phyloP scores from a whole-genome alignment of 2,329 filamentous ascomycete genomes.

The Septoria linicola region DNA sequence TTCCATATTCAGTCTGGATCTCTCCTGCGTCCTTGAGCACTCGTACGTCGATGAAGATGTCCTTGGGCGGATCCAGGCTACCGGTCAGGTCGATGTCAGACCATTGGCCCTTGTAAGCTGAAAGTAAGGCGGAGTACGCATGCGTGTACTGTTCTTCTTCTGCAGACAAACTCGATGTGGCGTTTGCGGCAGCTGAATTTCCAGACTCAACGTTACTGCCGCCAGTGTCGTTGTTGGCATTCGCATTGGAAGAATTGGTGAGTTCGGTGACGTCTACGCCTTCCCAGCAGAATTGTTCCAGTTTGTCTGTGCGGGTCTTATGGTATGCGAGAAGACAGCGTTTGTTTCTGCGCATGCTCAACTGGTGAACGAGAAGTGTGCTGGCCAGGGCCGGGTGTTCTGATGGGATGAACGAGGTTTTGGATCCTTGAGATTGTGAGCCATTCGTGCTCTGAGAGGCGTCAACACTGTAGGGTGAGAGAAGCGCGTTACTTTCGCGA shows the following conservation, averaged over 20 bases:
- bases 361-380: constrained; percentile 85
- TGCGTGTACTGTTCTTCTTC: constrained; percentile 96
- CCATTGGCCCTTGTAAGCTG: constrained; percentile 98
- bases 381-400: constrained; percentile 81
- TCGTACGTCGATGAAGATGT: constrained; percentile 94
- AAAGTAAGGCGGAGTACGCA: constrained; percentile 85
- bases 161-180: constrained; percentile 63
- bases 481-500: constrained; percentile 74
- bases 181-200: neutral
- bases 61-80: constrained; percentile 86
- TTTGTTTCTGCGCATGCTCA: constrained; percentile 95
- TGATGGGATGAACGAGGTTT: constrained; percentile 80
- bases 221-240: constrained; percentile 7
- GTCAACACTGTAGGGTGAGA: constrained; percentile 65
- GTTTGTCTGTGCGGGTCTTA: constrained; percentile 80
- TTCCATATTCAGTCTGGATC: constrained; percentile 99
- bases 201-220: neutral
- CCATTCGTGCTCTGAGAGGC: constrained; percentile 48
- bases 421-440: constrained; percentile 35
- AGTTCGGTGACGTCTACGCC: constrained; percentile 78
- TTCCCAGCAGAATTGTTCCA: constrained; percentile 92
- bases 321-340: constrained; percentile 94
- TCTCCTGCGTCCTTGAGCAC: constrained; percentile 96
- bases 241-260: constrained; percentile 38
- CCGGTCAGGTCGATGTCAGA: constrained; percentile 96